Evolutionary conservation across 75 land plant species (phyloP), one percentile per base, ranked within the genome.

Genomic region (Larix kaempferi): DNA sequence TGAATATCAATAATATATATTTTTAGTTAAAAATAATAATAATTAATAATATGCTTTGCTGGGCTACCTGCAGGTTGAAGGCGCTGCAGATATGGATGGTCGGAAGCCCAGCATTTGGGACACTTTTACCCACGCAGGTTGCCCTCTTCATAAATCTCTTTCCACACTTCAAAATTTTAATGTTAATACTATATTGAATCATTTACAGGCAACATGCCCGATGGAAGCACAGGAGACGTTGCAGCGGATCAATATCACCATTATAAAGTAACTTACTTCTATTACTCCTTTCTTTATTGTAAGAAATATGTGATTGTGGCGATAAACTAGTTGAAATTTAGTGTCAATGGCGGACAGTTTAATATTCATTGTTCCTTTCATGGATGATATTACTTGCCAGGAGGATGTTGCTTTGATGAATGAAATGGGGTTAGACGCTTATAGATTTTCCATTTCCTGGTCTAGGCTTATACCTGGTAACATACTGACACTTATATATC

Each of bases 221-320:
- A 78, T 41, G 80, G 84, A 54, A 77, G 73, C 33, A 88, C 79
- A 5, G 97, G 86, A 66, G 91, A 88, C 59, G 57, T 89, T 26
- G 80, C 95, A 35, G 79, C 81, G 62, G 95, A 94, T 81, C 80
- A 85, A 75, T 94, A 94, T 73, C 97, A 94, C 54, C 91, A 91
- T 62, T 94, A 90, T 74, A 82, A 84, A 88, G 97, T 92, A 82
- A 26, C 7, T 2, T 59, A 59, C 22, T 59, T 44, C 49, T 44
- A 44, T 8, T 44, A 6, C 8, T 44, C 7, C 8, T 44, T 8
- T 44, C 49, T 44, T 44, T 44, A 8, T 44, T 44, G 8, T 1
- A 6, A 44, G 49, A 44, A 44, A 44, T 6, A 44, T 44, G 8
- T 6, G 0, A 44, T 44, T 44, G 8, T 44, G 49, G 6, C 6